Conservation (phyloP, 1,284 basidiomycete species). For the Cerrena zonata region DNA sequence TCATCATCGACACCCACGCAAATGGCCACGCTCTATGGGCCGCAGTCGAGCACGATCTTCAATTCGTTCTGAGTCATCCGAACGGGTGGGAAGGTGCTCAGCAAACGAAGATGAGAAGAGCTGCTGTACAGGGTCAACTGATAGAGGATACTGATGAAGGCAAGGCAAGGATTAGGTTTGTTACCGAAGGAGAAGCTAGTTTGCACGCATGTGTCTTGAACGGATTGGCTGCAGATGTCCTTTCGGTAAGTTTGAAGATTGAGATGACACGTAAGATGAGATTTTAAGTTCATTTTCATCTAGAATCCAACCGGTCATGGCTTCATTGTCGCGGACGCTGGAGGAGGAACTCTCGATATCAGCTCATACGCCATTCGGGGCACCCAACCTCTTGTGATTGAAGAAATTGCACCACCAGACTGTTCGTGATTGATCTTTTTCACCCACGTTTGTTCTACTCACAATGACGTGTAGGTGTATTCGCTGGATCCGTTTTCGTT, state of each 20-base stretch:
- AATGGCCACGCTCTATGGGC: slow-evolving; percentile 61
- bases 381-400: slow-evolving; percentile 63
- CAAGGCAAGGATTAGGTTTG: slow-evolving; percentile 64
- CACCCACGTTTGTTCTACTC: slow-evolving; percentile 4
- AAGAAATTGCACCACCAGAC: slow-evolving; percentile 74
- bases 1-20: slow-evolving; percentile 71
- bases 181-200: slow-evolving; percentile 77
- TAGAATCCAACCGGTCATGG: slow-evolving; percentile 66
- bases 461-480: slow-evolving; percentile 45
- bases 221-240: slow-evolving; percentile 66
- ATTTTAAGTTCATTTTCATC: background rate
- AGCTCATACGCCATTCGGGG: slow-evolving; percentile 68
- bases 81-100: slow-evolving; percentile 80
- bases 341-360: slow-evolving; percentile 74
- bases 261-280: background rate
- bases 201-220: slow-evolving; percentile 71
- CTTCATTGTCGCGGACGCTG: slow-evolving; percentile 73
- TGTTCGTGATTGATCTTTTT: slow-evolving; percentile 39
- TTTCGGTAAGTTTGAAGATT: slow-evolving; percentile 45
- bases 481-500: slow-evolving; percentile 77
- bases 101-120: slow-evolving; percentile 68
- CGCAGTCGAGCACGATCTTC: slow-evolving; percentile 56
- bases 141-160: slow-evolving; percentile 68
- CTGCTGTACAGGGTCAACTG: slow-evolving; percentile 59
- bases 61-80: slow-evolving; percentile 71